phyloP scores from a whole-genome alignment of 225 moss, liverwort and hornwort species.

The Lunularia cruciata region DNA sequence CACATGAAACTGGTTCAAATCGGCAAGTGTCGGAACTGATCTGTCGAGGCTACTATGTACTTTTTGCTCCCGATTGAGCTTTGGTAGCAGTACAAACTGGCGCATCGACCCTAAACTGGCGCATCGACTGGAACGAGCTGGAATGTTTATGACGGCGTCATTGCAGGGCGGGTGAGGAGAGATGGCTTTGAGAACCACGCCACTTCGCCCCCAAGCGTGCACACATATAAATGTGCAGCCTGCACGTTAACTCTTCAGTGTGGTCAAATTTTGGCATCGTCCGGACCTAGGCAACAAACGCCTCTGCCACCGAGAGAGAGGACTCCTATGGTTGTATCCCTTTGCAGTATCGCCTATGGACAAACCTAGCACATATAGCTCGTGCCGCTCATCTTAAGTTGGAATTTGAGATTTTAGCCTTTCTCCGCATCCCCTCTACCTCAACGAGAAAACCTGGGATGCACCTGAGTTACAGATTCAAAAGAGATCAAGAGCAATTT shows the following conservation, averaged over 20 bases:
- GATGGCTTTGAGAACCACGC: constrained; percentile 14
- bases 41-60: neutral
- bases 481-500: no score
- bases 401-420: neutral
- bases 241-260: neutral
- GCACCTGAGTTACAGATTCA: no score
- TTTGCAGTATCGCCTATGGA: no score
- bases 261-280: constrained; percentile 1
- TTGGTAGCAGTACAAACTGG: neutral
- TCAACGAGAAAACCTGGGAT: no score
- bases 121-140: constrained; percentile 15
- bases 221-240: constrained; percentile 20
- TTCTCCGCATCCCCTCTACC: neutral
- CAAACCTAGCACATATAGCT: no score
- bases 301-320: no score
- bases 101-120: constrained; percentile 6
- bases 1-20: neutral
- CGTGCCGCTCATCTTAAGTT: neutral
- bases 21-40: neutral
- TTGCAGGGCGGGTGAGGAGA: constrained; percentile 6
- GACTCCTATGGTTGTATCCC: no score
- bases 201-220: constrained; percentile 14
- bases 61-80: constrained; percentile 1
- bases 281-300: neutral
- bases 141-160: constrained; percentile 21